Percentiles rank a stretch among this genome's conserved stretches.
Evolutionary conservation across 169 alveolate species (phyloP).

Genomic region (Plasmodium yoelii): DNA sequence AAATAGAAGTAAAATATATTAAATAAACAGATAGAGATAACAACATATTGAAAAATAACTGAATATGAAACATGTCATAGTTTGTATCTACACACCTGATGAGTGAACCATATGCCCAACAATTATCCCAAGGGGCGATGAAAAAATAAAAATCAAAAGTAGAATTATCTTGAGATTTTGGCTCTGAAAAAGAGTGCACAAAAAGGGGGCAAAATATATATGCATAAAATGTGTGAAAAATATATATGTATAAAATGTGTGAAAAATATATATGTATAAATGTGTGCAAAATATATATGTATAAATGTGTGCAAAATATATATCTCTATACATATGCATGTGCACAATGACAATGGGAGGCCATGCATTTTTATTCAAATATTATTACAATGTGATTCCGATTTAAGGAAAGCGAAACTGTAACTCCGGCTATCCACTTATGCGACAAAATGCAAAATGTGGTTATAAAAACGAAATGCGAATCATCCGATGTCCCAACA

Average conservation of each 20-base stretch:
- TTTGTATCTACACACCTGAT: slow-evolving; percentile 7
- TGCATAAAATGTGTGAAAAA: not conserved
- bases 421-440: slow-evolving; percentile 73
- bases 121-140: slow-evolving; percentile 62
- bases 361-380: no score
- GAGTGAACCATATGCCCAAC: slow-evolving; percentile 41
- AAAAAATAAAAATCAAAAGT: slow-evolving; percentile 18
- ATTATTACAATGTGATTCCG: slow-evolving; percentile 38
- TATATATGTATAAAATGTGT: not conserved
- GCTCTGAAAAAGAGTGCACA: slow-evolving; percentile 27
- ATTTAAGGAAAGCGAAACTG: slow-evolving; percentile 50
- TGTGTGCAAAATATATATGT: not conserved
- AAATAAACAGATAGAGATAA: not conserved
- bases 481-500: slow-evolving; percentile 53
- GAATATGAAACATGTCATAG: not conserved
- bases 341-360: not conserved
- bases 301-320: no score
- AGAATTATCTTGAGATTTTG: slow-evolving; percentile 29
- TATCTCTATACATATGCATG: no score
- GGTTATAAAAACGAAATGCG: slow-evolving; percentile 33
- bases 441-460: slow-evolving; percentile 63
- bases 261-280: no score
- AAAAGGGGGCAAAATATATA: not conserved
- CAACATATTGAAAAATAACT: not conserved
- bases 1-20: not conserved